Evolutionary conservation across 2,329 filamentous ascomycete genomes (phyloP).

Genomic region (Colletotrichum eremochloae): DNA sequence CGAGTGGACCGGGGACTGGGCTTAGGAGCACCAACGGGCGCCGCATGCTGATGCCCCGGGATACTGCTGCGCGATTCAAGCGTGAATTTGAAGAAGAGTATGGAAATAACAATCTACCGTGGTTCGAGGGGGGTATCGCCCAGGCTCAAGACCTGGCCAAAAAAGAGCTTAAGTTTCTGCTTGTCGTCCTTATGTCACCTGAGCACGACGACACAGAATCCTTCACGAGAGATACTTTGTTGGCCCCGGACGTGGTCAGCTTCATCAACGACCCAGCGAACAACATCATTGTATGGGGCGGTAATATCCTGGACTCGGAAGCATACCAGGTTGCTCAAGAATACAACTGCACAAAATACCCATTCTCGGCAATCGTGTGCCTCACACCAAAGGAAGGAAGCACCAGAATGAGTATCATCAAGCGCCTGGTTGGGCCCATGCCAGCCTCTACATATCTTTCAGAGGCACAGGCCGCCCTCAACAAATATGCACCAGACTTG

Average conservation of each 20-base stretch:
- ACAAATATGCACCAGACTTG: constrained; percentile 82
- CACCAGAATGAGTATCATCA: constrained; percentile 91
- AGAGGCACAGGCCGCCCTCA: constrained; percentile 80
- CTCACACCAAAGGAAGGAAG: constrained; percentile 87
- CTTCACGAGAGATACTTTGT: constrained; percentile 86
- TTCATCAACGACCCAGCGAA: constrained; percentile 82
- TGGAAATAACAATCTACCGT: constrained; percentile 77
- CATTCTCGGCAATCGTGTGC: constrained; percentile 87
- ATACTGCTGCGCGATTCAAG: constrained; percentile 89
- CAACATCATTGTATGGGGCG: constrained; percentile 91
- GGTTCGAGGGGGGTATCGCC: constrained; percentile 90
- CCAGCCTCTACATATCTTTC: constrained; percentile 78
- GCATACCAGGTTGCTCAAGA: constrained; percentile 93
- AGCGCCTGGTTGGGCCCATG: constrained; percentile 80
- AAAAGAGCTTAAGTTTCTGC: constrained; percentile 88
- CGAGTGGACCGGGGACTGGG: constrained; percentile 65
- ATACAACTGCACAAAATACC: constrained; percentile 91
- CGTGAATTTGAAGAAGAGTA: constrained; percentile 97
- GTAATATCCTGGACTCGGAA: constrained; percentile 92
- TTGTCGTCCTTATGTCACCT: constrained; percentile 89
- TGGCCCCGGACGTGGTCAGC: constrained; percentile 78
- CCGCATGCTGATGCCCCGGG: constrained; percentile 83
- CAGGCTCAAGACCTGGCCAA: constrained; percentile 92
- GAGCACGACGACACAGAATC: constrained; percentile 92
- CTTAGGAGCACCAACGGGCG: constrained; percentile 76